Conservation (phyloP, 1,139 yeast genomes). For the Lodderomyces metapsilosis region DNA sequence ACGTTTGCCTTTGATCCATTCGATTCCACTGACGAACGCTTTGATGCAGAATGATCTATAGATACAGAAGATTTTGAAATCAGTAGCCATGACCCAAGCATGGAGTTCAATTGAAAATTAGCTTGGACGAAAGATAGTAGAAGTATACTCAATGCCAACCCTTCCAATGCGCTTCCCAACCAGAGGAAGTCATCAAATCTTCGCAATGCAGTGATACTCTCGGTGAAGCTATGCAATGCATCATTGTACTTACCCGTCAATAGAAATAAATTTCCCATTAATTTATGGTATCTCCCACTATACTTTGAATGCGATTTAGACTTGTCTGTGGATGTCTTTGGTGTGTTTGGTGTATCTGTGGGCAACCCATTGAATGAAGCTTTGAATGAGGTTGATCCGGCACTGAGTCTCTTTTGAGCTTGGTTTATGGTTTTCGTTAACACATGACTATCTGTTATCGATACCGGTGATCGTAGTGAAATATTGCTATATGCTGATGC, state of each 20-base stretch:
- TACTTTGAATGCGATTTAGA: conserved; percentile 34
- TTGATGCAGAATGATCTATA: conserved; percentile 15
- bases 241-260: conserved; percentile 76
- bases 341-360: conserved; percentile 9
- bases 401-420: conserved; percentile 44
- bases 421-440: conserved; percentile 53
- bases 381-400: conserved; percentile 40
- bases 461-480: conserved; percentile 72
- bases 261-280: conserved; percentile 72
- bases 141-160: conserved; percentile 65
- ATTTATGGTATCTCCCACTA: conserved; percentile 71
- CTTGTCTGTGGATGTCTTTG: conserved; percentile 15
- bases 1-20: conserved; percentile 7
- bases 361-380: conserved; percentile 24
- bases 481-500: conserved; percentile 70
- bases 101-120: conserved; percentile 50
- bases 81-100: conserved; percentile 24
- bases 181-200: conserved; percentile 75
- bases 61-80: conserved; percentile 16
- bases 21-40: conserved; percentile 22
- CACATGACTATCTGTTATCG: conserved; percentile 50
- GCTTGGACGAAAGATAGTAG: conserved; percentile 59
- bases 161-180: conserved; percentile 86
- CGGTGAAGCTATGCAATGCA: conserved; percentile 71
- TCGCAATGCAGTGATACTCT: conserved; percentile 61